Percentiles rank a stretch among this genome's conserved stretches.
These are phyloP conservation scores for Craterostigma plantagineum DNA, from an alignment of 257 asterid genomes.

Conservation along the genomic window DNA sequence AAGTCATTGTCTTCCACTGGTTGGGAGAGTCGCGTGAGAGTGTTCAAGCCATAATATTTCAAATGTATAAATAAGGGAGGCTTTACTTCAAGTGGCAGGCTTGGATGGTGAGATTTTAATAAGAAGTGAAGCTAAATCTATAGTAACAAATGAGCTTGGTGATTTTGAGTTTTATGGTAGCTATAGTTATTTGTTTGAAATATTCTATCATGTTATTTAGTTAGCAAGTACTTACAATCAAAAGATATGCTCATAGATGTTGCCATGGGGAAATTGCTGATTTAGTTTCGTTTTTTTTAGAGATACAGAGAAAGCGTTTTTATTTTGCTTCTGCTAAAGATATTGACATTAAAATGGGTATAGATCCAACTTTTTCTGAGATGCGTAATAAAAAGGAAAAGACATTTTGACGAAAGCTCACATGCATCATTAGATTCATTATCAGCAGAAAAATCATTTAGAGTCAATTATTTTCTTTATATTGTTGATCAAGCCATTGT, in stretches of 20 bases:
- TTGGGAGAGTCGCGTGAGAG: background rate
- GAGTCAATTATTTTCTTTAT: background rate
- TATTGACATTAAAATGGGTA: too few species aligned
- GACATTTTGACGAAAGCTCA: too few species aligned
- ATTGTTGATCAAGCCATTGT: background rate
- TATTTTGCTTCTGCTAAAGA: background rate
- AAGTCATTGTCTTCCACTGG: background rate
- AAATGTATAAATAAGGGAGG: background rate
- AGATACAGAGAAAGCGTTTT: background rate
- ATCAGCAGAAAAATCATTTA: background rate
- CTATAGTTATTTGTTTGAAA: background rate
- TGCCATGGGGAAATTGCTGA: background rate
- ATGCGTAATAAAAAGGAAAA: too few species aligned
- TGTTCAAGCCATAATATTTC: background rate
- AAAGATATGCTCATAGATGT: too few species aligned
- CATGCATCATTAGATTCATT: too few species aligned
- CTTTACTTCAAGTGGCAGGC: background rate
- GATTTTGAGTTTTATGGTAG: background rate
- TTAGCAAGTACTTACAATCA: too few species aligned
- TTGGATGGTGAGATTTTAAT: background rate
- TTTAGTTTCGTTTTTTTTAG: background rate
- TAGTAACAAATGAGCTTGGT: background rate
- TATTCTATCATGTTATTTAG: background rate
- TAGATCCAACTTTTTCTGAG: too few species aligned
- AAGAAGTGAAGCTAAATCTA: background rate